phyloP scores from a whole-genome alignment of 176 grass and related monocot species.

The Oryza coarctata region DNA sequence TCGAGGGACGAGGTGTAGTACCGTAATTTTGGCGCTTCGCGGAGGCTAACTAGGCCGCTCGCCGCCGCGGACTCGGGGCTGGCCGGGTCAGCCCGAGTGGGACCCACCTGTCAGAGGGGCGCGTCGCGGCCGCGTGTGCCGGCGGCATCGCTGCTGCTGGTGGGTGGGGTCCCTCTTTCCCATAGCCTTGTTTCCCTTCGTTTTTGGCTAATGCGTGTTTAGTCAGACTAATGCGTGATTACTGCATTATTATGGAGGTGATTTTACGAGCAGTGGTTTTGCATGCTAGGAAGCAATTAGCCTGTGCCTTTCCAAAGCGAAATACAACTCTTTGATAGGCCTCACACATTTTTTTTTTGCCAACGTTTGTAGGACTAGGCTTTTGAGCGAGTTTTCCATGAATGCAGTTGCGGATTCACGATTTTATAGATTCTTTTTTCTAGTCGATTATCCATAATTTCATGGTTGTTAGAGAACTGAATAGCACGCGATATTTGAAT shows the following conservation, averaged over 20 bases:
- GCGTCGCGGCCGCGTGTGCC: constrained; percentile 3
- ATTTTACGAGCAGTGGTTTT: not conserved
- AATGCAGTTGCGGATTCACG: too few species aligned
- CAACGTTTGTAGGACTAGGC: too few species aligned
- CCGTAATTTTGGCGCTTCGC: not conserved
- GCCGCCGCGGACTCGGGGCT: not conserved
- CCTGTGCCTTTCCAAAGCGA: too few species aligned
- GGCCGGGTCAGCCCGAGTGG: not conserved
- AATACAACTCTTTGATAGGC: too few species aligned
- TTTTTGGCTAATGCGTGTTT: not conserved
- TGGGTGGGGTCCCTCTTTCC: not conserved
- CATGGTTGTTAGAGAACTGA: too few species aligned
- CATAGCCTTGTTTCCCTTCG: too few species aligned
- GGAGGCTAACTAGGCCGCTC: not conserved
- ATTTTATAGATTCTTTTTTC: too few species aligned
- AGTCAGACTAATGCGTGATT: not conserved
- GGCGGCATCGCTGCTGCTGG: too few species aligned
- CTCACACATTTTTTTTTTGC: too few species aligned
- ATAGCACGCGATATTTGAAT: too few species aligned
- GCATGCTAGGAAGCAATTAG: not conserved
- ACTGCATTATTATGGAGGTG: not conserved
- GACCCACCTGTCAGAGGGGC: constrained; percentile 5
- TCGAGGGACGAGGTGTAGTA: not conserved
- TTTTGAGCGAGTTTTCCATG: too few species aligned
- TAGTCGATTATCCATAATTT: too few species aligned